Percentiles rank a stretch among this genome's conserved stretches.
Evolutionary conservation across 2,329 filamentous ascomycete species (phyloP).

Genomic region (Aspergillus costaricaensis): DNA sequence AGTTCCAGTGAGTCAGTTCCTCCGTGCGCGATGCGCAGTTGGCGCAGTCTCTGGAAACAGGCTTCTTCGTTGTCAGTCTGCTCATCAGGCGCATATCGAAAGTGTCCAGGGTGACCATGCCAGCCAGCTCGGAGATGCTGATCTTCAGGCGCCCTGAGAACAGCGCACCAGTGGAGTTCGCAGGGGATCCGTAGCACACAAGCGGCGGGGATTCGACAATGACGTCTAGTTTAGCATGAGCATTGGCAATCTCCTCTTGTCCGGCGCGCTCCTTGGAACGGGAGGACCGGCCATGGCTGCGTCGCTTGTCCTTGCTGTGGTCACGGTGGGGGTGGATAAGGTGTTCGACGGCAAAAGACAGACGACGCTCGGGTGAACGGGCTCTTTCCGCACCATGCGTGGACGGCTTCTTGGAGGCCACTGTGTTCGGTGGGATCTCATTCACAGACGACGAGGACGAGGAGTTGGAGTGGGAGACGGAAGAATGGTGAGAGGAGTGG

Average conservation of each 20-base stretch:
- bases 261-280: constrained; percentile 41
- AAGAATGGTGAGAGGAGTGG: constrained; percentile 30
- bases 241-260: constrained; percentile 34
- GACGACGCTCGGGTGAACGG: constrained; percentile 42
- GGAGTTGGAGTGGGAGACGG: constrained; percentile 35
- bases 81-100: constrained; percentile 73
- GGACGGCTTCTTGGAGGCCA: constrained; percentile 30
- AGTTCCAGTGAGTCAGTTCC: constrained; percentile 76
- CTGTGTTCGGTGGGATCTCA: constrained; percentile 30
- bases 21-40: constrained; percentile 73
- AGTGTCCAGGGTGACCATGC: constrained; percentile 65
- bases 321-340: constrained; percentile 46
- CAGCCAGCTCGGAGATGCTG: constrained; percentile 64
- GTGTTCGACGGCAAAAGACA: constrained; percentile 47
- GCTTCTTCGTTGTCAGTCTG: constrained; percentile 75
- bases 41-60: constrained; percentile 74
- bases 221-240: constrained; percentile 58
- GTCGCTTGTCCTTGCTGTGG: constrained; percentile 46
- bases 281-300: constrained; percentile 35
- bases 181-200: constrained; percentile 75
- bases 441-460: constrained; percentile 43
- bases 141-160: constrained; percentile 82
- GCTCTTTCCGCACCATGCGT: constrained; percentile 30
- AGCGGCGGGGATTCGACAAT: constrained; percentile 83
- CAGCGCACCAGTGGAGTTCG: constrained; percentile 77